phyloP scores from a whole-genome alignment of 306 rosid species.

The Quercus cerris region DNA sequence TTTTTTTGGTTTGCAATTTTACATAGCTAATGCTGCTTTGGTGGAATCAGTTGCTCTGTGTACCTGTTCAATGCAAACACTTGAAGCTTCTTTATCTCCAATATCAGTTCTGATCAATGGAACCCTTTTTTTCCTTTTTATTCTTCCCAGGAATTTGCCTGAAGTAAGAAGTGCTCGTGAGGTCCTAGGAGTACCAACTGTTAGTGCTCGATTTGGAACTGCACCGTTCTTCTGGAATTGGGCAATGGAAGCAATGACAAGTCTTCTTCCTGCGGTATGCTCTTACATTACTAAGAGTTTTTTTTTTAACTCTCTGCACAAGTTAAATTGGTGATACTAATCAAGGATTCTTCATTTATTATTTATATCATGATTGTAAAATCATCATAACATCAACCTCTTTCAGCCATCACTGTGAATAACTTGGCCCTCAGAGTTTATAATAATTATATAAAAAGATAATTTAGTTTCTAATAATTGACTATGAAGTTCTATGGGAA shows the following conservation, averaged over 20 bases:
- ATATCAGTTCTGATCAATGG: background rate
- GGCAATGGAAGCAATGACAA: conserved; percentile 89
- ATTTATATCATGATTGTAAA: background rate
- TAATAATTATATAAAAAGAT: background rate
- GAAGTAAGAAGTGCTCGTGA: conserved; percentile 90
- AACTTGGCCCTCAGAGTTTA: background rate
- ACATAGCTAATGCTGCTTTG: conserved; percentile 7
- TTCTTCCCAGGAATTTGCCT: conserved; percentile 75
- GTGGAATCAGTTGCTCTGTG: background rate
- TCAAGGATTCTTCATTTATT: background rate
- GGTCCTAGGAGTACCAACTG: conserved; percentile 80
- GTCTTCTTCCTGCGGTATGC: conserved; percentile 63
- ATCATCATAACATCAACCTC: background rate
- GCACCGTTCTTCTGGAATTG: conserved; percentile 95
- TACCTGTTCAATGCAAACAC: background rate
- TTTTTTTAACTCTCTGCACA: background rate
- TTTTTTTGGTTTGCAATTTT: background rate
- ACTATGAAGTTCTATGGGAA: background rate
- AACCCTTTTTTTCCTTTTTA: background rate
- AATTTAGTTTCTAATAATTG: background rate
- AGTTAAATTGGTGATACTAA: background rate
- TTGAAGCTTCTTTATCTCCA: background rate
- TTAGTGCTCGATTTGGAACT: conserved; percentile 97
- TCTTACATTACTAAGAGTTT: conserved; percentile 4
- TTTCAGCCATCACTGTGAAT: background rate